Conservation (phyloP, 2,329 filamentous ascomycete genomes). For the Ploettnerulaceae sp. region DNA sequence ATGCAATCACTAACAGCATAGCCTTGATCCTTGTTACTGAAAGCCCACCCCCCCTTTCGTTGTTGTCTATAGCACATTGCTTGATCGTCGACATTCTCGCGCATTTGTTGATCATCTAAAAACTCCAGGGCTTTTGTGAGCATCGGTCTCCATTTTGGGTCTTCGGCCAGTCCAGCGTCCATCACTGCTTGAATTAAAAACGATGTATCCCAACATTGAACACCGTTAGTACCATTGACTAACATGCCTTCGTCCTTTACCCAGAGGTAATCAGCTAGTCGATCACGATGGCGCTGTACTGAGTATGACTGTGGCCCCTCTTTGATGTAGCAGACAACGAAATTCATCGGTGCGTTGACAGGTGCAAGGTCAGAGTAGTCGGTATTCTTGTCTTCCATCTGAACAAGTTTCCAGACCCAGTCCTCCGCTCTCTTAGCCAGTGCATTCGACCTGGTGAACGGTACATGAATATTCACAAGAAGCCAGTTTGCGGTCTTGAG, state of each 20-base stretch:
- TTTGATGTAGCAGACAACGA: constrained; percentile 77
- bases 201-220: constrained; percentile 94
- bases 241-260: constrained; percentile 90
- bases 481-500: constrained; percentile 75
- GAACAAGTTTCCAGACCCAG: constrained; percentile 76
- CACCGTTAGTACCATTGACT: constrained; percentile 94
- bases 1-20: constrained; percentile 96
- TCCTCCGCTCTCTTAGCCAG: constrained; percentile 70
- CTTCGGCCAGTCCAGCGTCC: constrained; percentile 71
- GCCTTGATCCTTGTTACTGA: constrained; percentile 87
- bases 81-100: constrained; percentile 73
- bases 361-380: constrained; percentile 82
- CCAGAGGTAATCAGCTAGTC: constrained; percentile 84
- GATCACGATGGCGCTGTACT: constrained; percentile 72
- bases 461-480: constrained; percentile 74
- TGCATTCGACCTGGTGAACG: constrained; percentile 63
- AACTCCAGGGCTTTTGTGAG: constrained; percentile 77
- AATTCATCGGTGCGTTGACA: constrained; percentile 86
- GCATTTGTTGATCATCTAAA: constrained; percentile 85
- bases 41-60: constrained; percentile 91
- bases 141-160: constrained; percentile 77
- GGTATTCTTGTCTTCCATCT: constrained; percentile 91
- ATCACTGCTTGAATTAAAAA: constrained; percentile 81
- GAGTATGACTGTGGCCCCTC: constrained; percentile 72
- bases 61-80: constrained; percentile 82